Base-by-base conservation (phyloP, 169 alveolate species). In the Plasmodium vivax region DNA sequence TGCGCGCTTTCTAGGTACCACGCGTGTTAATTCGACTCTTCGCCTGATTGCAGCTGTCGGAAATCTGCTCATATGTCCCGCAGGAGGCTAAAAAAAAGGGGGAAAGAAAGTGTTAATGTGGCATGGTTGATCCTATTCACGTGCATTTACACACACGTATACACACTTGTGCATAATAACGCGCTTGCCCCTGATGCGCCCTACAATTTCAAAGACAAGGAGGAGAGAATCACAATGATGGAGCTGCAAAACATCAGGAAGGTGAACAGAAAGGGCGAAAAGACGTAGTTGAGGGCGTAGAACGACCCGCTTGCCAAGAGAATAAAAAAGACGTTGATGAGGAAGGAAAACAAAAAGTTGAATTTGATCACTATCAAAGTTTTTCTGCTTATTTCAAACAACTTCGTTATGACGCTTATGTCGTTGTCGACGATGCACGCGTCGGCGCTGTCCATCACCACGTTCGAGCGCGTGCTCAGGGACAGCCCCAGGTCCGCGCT, bases 221-320 rank as follows among this genome's bases (percentile, higher is more conserved):
- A 88, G 3, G 94, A 88, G 34, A 88, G 71, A 8, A 88, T 88
- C 14, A 88, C 94, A 79, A 88, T 73, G 12, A 88, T 58, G 3
- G 94, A 88, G 68, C 94, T 88, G 73, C 94, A 88, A 79, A 88
- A 88, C 94, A 88, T 88, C 10, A 88, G 41, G 75, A 88, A 88
- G 51, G 94, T 88, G 72, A 88, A 88, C 81, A 79, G 81, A 23
- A 88, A 88, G 0, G 94, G 94, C 10, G 94, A 88, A 23, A 88
- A 88, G 41, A 88, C 90, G 41, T 79, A 88, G 82, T 88, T 77
- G 30, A 88, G 34, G 30, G 94, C 84, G 54, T 88, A 88, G 51
- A 88, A 88, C 68, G 94, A 54, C 30, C 94, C 94, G 68, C 94
- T 88, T 79, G 94, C 94, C 94, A 88, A 62, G 80, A 88, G 82